Base-by-base conservation (phyloP, 169 alveolate genomes). In the Cryptosporidium bovis region DNA sequence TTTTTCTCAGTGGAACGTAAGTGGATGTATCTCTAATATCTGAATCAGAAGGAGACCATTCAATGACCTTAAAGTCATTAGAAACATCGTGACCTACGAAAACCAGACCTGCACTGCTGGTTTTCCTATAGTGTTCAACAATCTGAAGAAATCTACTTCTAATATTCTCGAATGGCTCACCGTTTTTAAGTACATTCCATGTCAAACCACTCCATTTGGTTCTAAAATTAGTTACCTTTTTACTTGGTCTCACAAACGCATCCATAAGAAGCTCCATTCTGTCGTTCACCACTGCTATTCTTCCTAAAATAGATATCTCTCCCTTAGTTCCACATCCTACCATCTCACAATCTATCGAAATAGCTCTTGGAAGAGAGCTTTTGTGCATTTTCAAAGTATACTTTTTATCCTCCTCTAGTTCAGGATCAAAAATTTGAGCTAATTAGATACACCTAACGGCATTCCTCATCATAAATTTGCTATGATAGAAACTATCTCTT, bases 281-380 rank as follows among this genome's bases (percentile, higher is more conserved):
- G n/a, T 77, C 87, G 48, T 60, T 62, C 15, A 77, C 87, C 0
- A 77, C 87, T 12, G 87, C 87, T 46, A 77, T 77, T 36, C 87
- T 77, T 24, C 87, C 87, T 20, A 77, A 51, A 18, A 77, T 71
- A 2, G 87, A 77, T 7, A 60, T 77, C 15, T 48, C 46, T 1
- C 87, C 87, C n/a, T 60, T 77, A 10, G 53, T 71, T 18, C 87
- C 87, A 4, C 87, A 77, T 24, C 87, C 87, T 24, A 77, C 87
- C 87, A 77, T 77, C 58, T 77, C 87, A 24, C 87, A 77, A 62
- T 77, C 87, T 20, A 77, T 62, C 10, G 87, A 77, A 7, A 77
- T 60, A 1, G 87, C 87, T 60, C 87, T 77, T 20, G 87, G 87
- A 16, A 58, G 36, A n/a, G 44, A 29, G 27, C 51, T 71, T 16